Percentiles rank a stretch among this genome's conserved stretches.
Conservation (phyloP, 2,329 filamentous ascomycete genomes). For the Domatiomyces globalis region DNA sequence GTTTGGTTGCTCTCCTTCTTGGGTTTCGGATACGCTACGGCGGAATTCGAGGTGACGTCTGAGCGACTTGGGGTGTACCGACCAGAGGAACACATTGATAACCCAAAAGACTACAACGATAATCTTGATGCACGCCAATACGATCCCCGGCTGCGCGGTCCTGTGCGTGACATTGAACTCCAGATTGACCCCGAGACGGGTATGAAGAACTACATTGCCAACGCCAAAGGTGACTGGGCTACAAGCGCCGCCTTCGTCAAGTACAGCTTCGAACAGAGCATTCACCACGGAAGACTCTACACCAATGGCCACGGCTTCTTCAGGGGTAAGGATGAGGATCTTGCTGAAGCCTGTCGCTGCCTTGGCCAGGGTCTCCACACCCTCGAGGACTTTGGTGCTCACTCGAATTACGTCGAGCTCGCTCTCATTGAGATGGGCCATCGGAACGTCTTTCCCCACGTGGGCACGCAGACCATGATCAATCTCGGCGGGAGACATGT, state of each 20-base stretch:
- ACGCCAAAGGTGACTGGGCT: constrained; percentile 73
- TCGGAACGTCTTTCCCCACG: constrained; percentile 57
- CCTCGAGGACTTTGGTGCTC: constrained; percentile 64
- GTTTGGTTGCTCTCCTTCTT: constrained; percentile 74
- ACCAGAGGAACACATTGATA: constrained; percentile 51
- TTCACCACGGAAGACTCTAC: constrained; percentile 65
- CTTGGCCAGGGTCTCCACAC: constrained; percentile 64
- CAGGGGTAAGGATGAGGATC: constrained; percentile 56
- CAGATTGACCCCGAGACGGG: constrained; percentile 62
- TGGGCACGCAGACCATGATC: constrained; percentile 52
- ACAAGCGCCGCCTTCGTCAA: constrained; percentile 77
- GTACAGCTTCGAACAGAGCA: constrained; percentile 57
- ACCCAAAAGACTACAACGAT: constrained; percentile 75
- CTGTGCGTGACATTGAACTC: constrained; percentile 56
- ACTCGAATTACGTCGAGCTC: constrained; percentile 73
- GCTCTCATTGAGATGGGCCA: constrained; percentile 59
- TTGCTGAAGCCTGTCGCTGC: constrained; percentile 67
- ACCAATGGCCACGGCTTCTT: constrained; percentile 46
- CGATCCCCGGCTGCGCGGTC: constrained; percentile 67
- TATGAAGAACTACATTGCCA: constrained; percentile 99
- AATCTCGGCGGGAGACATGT: constrained; percentile 51
- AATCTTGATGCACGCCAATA: constrained; percentile 69
- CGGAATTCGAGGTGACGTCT: constrained; percentile 69
- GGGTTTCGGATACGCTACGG: constrained; percentile 72
- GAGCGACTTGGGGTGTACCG: constrained; percentile 69